A percentile compares a stretch with the other conserved stretches of the same genome.
These are phyloP conservation scores for Salvia hispanica DNA, from an alignment of 257 asterid genomes.

Conservation along the genomic window DNA sequence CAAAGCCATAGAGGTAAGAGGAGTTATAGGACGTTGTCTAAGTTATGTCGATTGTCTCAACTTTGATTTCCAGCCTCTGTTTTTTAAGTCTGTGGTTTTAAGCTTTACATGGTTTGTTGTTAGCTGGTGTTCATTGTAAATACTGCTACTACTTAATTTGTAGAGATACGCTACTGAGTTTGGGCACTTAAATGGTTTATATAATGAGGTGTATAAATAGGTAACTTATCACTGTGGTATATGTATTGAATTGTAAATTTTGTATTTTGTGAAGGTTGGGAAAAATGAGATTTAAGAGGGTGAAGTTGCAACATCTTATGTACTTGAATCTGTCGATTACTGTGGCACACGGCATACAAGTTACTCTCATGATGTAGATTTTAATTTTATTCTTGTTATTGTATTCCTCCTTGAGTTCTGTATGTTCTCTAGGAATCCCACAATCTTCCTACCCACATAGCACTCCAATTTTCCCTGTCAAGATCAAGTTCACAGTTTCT, in stretches of 20 bases:
- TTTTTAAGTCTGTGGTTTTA: too few relatives aligned
- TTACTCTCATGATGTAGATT: neutral
- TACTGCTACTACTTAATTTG: neutral
- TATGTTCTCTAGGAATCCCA: neutral
- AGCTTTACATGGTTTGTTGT: neutral
- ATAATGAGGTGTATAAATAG: neutral
- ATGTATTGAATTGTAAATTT: neutral
- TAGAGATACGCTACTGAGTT: neutral
- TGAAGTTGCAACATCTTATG: neutral
- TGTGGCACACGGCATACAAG: neutral
- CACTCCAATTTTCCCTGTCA: neutral
- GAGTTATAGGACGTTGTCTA: neutral
- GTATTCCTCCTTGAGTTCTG: neutral
- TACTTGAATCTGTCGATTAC: neutral
- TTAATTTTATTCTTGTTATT: neutral
- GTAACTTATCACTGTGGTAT: neutral
- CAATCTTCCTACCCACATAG: neutral
- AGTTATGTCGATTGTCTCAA: conserved; percentile 5
- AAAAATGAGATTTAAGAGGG: neutral
- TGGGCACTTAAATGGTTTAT: neutral
- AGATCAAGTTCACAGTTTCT: neutral
- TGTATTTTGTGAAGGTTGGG: neutral
- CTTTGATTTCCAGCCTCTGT: neutral
- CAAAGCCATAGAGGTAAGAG: conserved; percentile 88
- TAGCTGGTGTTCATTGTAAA: neutral